Evolutionary conservation across 345 rosid genomes (phyloP).

Genomic region (Acer campestre): DNA sequence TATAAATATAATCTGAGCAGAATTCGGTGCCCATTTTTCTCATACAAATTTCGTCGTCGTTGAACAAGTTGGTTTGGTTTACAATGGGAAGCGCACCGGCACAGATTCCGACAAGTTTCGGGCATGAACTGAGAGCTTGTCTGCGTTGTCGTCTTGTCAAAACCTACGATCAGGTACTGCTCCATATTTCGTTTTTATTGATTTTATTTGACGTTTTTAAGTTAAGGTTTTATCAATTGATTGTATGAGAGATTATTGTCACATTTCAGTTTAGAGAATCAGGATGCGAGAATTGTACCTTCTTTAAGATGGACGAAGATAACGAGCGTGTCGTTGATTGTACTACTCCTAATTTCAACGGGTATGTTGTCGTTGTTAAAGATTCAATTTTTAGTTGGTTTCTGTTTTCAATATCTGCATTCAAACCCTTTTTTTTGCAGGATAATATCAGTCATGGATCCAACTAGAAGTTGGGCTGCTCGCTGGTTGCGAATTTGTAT

Average conservation of each 20-base stretch:
- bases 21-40: background rate
- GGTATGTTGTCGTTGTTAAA: slow-evolving; percentile 37
- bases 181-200: background rate
- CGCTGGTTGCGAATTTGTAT: slow-evolving; percentile 95
- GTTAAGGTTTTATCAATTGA: slow-evolving; percentile 1
- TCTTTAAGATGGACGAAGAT: slow-evolving; percentile 89
- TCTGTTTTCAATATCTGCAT: too few species aligned
- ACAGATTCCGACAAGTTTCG: slow-evolving; percentile 89
- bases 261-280: slow-evolving; percentile 61
- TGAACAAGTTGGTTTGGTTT: background rate
- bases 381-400: background rate
- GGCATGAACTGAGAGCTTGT: slow-evolving; percentile 87
- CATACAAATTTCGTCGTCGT: too few species aligned
- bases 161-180: slow-evolving; percentile 79
- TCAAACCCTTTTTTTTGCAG: slow-evolving; percentile 30
- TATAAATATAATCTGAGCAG: background rate
- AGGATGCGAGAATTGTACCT: slow-evolving; percentile 86
- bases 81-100: slow-evolving; percentile 64
- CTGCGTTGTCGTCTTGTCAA: slow-evolving; percentile 88
- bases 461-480: slow-evolving; percentile 93
- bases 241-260: background rate
- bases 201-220: background rate
- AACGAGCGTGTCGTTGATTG: slow-evolving; percentile 81
- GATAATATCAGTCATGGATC: slow-evolving; percentile 96
- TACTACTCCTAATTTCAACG: slow-evolving; percentile 86